phyloP scores from a whole-genome alignment of 306 rosid genomes.

The Trifolium pratense region DNA sequence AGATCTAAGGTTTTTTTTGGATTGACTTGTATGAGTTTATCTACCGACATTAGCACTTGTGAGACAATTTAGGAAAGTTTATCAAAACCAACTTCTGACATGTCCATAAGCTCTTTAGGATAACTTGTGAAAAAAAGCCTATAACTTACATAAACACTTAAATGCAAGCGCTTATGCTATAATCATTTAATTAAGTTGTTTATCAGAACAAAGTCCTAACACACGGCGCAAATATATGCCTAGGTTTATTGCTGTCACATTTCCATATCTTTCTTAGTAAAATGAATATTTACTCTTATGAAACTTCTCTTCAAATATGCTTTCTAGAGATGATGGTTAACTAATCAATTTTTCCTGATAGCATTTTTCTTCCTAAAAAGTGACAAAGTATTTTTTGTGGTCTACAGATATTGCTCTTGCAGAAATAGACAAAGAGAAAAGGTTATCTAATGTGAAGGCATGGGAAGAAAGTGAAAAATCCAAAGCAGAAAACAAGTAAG shows the following conservation, averaged over 20 bases:
- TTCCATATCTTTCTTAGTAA: neutral
- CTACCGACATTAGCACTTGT: neutral
- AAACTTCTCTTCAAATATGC: too few relatives aligned
- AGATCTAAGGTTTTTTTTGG: neutral
- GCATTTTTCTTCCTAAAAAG: too few relatives aligned
- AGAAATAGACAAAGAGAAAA: constrained; percentile 74
- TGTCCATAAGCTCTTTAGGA: neutral
- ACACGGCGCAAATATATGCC: neutral
- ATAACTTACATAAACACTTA: neutral
- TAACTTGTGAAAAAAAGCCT: neutral
- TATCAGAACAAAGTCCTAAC: neutral
- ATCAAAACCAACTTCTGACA: neutral
- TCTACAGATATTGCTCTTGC: constrained; percentile 87
- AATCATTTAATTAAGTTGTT: neutral
- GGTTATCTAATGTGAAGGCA: constrained; percentile 72
- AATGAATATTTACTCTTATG: too few relatives aligned
- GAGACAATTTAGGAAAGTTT: neutral
- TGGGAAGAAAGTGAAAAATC: constrained; percentile 97
- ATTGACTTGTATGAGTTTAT: neutral
- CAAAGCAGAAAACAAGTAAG: constrained; percentile 88
- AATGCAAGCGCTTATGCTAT: neutral
- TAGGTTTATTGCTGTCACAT: neutral
- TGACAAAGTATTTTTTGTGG: too few relatives aligned
- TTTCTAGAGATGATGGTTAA: too few relatives aligned
- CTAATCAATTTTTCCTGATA: too few relatives aligned